Evolutionary conservation across 2,329 filamentous ascomycete genomes (phyloP).

Genomic region (Neoarthrinium moseri): DNA sequence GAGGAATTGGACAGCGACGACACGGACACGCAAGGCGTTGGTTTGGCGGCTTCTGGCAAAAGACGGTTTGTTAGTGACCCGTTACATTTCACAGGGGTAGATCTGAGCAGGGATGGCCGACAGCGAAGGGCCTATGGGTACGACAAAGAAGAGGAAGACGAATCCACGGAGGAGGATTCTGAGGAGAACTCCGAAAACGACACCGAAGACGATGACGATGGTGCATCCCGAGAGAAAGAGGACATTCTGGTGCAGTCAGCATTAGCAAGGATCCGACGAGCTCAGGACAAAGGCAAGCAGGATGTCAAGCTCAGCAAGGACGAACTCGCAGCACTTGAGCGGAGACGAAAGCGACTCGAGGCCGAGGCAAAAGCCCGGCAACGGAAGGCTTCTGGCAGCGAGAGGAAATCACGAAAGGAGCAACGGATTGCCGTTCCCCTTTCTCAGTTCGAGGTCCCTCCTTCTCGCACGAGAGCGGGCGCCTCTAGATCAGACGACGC

Average conservation of each 20-base stretch:
- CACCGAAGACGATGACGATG: conserved; percentile 52
- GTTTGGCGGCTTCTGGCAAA: conserved; percentile 40
- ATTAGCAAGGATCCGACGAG: conserved; percentile 74
- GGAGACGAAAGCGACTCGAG: conserved; percentile 59
- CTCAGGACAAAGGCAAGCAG: conserved; percentile 71
- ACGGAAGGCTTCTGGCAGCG: conserved; percentile 53
- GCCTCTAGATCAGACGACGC: conserved; percentile 30
- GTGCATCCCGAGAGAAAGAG: conserved; percentile 64
- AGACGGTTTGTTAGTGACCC: conserved; percentile 58
- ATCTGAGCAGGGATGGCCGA: conserved; percentile 47
- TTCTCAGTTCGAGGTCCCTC: conserved; percentile 45
- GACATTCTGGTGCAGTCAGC: conserved; percentile 76
- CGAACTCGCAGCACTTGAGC: conserved; percentile 79
- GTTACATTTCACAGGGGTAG: conserved; percentile 59
- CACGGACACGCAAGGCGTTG: conserved; percentile 54
- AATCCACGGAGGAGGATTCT: conserved; percentile 48
- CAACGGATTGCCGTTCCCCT: conserved; percentile 53
- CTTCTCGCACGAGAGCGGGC: conserved; percentile 33
- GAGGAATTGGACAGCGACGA: conserved; percentile 68
- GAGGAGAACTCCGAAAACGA: conserved; percentile 48
- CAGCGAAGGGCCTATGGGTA: conserved; percentile 36
- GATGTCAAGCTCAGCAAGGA: conserved; percentile 79
- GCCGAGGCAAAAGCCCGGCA: conserved; percentile 40
- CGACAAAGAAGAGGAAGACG: conserved; percentile 49
- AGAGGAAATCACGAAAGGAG: conserved; percentile 38